Base-by-base conservation (phyloP, 1,284 basidiomycete genomes). In the Irpex sp. region DNA sequence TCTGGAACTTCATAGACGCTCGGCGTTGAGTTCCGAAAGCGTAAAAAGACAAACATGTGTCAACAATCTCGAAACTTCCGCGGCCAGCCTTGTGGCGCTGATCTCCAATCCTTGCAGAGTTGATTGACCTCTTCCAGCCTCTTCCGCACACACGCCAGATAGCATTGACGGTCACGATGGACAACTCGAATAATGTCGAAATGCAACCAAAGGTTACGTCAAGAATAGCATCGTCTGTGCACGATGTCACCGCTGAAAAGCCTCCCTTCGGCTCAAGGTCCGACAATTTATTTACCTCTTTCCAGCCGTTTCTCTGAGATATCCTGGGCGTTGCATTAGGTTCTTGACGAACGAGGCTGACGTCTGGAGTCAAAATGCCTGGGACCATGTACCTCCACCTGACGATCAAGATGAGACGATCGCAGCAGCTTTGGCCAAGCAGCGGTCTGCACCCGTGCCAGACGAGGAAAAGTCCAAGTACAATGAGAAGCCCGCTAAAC, bases 351-450 rank as follows among this genome's bases (percentile, higher is more conserved):
- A 85, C 19, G 80, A 85, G 57, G 72, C 77, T 6, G 81, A 90
- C 67, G 87, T 92, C 6, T 93, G 88, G 87, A 80, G 81, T 37
- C 87, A 91, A 62, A 92, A 93, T 68, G 90, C 90, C 1, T 93
- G 94, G 94, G 94, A 96, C 74, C 93, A 95, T 73, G 94, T 93
- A 36, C 89, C 89, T 49, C 87, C 92, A 7, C 94, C 94, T 6
- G 80, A 86, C 19, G 91, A 93, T 75, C 93, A 95, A 70, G 80
- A 77, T 53, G 85, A 89, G 36, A 76, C 78, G 36, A 92, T 95
- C 59, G 80, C 84, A 13, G 78, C 85, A 19, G 88, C 93, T 5
- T 79, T 95, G 60, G 80, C 82, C 36, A 82, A 81, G 67, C 94
- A 95, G 71, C 83, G 82, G 2, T 74, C 79, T 15, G 81, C 83